Percentiles rank a stretch among this genome's conserved stretches.
These are phyloP conservation scores for Phialemonium atrogriseum DNA, from an alignment of 2,329 filamentous ascomycete species.

Conservation along the genomic window DNA sequence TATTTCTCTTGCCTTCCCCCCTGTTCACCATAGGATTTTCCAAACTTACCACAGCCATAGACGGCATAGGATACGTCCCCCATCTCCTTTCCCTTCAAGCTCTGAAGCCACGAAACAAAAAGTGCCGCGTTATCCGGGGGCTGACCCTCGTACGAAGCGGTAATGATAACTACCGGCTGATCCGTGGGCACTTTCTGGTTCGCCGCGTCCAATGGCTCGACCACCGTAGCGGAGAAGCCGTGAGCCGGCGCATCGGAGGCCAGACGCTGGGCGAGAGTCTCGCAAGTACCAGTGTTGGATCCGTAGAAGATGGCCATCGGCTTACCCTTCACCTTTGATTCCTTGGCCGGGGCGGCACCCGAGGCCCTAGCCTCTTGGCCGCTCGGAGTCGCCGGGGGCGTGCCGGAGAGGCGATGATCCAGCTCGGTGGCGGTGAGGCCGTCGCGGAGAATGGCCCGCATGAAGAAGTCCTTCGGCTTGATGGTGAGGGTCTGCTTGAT, in stretches of 20 bases:
- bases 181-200: conserved; percentile 51
- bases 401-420: conserved; percentile 35
- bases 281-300: conserved; percentile 68
- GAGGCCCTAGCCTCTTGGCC: conserved; percentile 17
- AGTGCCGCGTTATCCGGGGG: conserved; percentile 63
- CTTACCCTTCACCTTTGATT: conserved; percentile 25
- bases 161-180: conserved; percentile 57
- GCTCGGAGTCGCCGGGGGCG: conserved; percentile 36
- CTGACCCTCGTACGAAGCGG: conserved; percentile 66
- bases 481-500: conserved; percentile 50
- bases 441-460: conserved; percentile 53
- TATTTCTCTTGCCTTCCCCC: too few species aligned
- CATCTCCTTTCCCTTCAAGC: conserved; percentile 39
- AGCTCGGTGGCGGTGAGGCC: conserved; percentile 43
- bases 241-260: conserved; percentile 49
- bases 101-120: conserved; percentile 60
- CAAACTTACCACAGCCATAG: conserved; percentile 65
- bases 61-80: conserved; percentile 55
- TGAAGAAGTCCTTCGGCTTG: conserved; percentile 56
- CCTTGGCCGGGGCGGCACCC: not conserved
- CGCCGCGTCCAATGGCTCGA: conserved; percentile 54
- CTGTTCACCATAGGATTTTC: too few species aligned
- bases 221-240: conserved; percentile 47
- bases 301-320: conserved; percentile 63
- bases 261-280: conserved; percentile 56